Conservation (phyloP, 768 basidiomycete species). For the Tulasnella sp. region DNA sequence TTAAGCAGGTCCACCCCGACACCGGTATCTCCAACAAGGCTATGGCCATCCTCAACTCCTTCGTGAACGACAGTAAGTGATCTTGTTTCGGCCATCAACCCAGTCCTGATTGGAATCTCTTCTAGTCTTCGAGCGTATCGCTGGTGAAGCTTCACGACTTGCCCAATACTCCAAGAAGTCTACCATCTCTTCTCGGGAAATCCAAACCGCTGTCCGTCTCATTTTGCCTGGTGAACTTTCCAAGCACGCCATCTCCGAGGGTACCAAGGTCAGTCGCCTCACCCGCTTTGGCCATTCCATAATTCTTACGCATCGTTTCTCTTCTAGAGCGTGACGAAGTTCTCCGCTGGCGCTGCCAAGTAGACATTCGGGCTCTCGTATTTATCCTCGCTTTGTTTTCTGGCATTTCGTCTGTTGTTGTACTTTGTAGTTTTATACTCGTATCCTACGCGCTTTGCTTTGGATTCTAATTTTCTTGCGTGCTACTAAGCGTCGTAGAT, state of each 20-base stretch:
- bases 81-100: too few relatives aligned
- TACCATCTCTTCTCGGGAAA: constrained; percentile 96
- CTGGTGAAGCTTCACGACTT: constrained; percentile 82
- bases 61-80: constrained; percentile 65
- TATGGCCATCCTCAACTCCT: constrained; percentile 92
- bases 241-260: constrained; percentile 90
- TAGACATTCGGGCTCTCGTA: background rate
- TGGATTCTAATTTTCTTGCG: background rate
- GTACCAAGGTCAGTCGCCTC: constrained; percentile 90
- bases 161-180: constrained; percentile 98
- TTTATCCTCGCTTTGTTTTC: background rate
- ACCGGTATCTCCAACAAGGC: constrained; percentile 99
- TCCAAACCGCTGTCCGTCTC: constrained; percentile 91
- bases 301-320: background rate
- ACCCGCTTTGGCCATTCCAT: background rate
- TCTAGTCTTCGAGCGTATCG: constrained; percentile 71
- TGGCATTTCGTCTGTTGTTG: background rate
- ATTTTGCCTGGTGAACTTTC: constrained; percentile 94
- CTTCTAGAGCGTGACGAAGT: constrained; percentile 19
- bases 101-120: background rate
- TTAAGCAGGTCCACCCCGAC: constrained; percentile 96
- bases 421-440: constrained; percentile 6
- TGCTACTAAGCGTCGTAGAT: too few relatives aligned
- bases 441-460: background rate
- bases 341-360: constrained; percentile 17